Percentiles rank a stretch among this genome's conserved stretches.
Evolutionary conservation across 208 protist species (phyloP).

Genomic region (Trypanosoma vivax): DNA sequence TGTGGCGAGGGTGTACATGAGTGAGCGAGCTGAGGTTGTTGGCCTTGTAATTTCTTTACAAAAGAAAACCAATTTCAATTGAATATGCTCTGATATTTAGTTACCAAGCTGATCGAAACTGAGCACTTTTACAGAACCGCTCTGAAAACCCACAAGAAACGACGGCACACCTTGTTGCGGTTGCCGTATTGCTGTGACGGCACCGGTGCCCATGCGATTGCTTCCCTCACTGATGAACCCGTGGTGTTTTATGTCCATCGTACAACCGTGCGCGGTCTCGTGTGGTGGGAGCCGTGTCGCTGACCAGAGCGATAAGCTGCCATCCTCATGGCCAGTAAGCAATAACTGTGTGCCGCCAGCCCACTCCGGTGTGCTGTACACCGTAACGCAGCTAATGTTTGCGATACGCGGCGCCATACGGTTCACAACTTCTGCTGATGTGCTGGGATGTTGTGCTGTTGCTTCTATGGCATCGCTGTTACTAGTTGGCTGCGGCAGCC

Average conservation of each 20-base stretch:
- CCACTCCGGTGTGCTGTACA: slow-evolving; percentile 77
- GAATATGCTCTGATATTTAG: slow-evolving; percentile 9
- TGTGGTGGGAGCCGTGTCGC: slow-evolving; percentile 63
- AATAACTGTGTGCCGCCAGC: slow-evolving; percentile 57
- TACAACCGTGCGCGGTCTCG: slow-evolving; percentile 41
- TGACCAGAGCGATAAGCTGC: slow-evolving; percentile 72
- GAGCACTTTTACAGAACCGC: slow-evolving; percentile 43
- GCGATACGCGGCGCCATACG: slow-evolving; percentile 6
- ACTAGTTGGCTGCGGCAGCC: slow-evolving; percentile 3
- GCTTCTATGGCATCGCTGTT: slow-evolving; percentile 13
- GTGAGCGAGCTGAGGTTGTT: too few species aligned
- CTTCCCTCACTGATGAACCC: slow-evolving; percentile 25
- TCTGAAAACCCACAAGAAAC: slow-evolving; percentile 72
- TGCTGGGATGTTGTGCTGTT: neutral
- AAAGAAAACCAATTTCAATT: neutral
- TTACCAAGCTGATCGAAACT: slow-evolving; percentile 35
- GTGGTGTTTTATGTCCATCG: slow-evolving; percentile 65
- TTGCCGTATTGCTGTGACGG: slow-evolving; percentile 64
- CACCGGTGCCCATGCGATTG: slow-evolving; percentile 15
- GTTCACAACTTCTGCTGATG: neutral
- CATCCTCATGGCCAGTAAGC: slow-evolving; percentile 73
- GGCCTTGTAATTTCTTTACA: too few species aligned
- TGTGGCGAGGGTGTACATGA: too few species aligned
- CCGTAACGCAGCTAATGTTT: slow-evolving; percentile 42
- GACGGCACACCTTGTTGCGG: slow-evolving; percentile 45